Conservation (phyloP, 2,329 filamentous ascomycete genomes). For the Talaromyces islandicus region DNA sequence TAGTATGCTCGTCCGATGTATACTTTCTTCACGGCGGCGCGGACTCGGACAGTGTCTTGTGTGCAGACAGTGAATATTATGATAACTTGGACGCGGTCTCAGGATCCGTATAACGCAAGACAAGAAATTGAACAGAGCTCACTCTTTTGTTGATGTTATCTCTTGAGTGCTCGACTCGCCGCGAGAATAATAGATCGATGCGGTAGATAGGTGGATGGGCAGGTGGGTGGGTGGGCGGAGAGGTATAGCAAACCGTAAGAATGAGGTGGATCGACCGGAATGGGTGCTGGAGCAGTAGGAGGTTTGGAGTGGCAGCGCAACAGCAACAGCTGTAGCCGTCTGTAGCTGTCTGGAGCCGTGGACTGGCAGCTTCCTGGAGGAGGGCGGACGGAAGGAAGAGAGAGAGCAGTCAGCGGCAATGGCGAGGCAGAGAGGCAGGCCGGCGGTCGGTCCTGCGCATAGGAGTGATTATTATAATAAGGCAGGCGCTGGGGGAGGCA, state of each 20-base stretch:
- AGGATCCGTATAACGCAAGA: background rate
- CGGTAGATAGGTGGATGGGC: too few relatives aligned
- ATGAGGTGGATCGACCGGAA: background rate
- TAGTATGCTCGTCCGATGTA: background rate
- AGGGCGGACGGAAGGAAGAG: background rate
- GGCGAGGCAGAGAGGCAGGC: background rate
- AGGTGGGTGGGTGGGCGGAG: too few relatives aligned
- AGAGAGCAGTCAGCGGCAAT: background rate
- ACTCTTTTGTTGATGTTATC: background rate
- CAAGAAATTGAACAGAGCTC: background rate
- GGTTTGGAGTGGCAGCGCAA: background rate
- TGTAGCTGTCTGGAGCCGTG: background rate
- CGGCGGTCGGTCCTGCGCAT: background rate
- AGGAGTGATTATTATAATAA: background rate
- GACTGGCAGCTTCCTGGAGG: background rate
- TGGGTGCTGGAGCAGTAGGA: background rate
- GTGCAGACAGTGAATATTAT: background rate
- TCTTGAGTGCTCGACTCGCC: too few relatives aligned
- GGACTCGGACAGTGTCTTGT: background rate
- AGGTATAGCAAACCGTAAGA: background rate
- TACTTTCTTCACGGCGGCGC: background rate
- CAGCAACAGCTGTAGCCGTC: background rate
- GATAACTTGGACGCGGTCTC: background rate
- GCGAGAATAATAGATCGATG: too few relatives aligned
- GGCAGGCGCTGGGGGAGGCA: background rate